Evolutionary conservation across 352 stramenopile species (phyloP).

Genomic region (Phytophthora sansomeana): DNA sequence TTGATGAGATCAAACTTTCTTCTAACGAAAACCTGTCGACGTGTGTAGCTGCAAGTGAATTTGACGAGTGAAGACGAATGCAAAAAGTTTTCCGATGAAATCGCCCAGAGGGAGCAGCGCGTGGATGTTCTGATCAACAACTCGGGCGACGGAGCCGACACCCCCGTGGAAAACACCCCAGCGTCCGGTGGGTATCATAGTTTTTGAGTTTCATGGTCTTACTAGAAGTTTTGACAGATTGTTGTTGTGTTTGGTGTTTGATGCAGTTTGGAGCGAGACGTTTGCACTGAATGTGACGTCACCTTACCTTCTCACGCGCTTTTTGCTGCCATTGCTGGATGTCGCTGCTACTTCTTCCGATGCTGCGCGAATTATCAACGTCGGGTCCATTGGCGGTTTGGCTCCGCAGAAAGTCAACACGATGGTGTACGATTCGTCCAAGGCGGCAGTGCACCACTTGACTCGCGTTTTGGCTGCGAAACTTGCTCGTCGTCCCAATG

Average conservation of each 20-base stretch:
- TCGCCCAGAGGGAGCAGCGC: slow-evolving; percentile 73
- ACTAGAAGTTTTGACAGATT: slow-evolving; percentile 10
- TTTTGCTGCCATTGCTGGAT: slow-evolving; percentile 92
- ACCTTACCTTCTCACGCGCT: slow-evolving; percentile 93
- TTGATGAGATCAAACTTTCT: too few species aligned
- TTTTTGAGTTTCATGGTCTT: background rate
- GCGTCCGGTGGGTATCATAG: slow-evolving; percentile 40
- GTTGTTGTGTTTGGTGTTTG: background rate
- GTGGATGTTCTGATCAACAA: slow-evolving; percentile 96
- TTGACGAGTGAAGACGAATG: slow-evolving; percentile 39
- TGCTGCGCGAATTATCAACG: slow-evolving; percentile 74
- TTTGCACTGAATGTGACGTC: slow-evolving; percentile 95
- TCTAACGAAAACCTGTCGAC: too few species aligned
- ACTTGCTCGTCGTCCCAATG: slow-evolving; percentile 81
- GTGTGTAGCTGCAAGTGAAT: slow-evolving; percentile 37
- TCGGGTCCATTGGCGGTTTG: slow-evolving; percentile 81
- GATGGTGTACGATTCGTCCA: slow-evolving; percentile 95
- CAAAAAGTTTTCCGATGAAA: slow-evolving; percentile 61
- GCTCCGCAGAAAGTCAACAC: slow-evolving; percentile 88
- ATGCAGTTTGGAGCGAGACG: slow-evolving; percentile 91
- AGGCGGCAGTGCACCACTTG: slow-evolving; percentile 95
- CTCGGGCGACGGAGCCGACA: slow-evolving; percentile 52
- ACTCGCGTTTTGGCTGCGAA: slow-evolving; percentile 93
- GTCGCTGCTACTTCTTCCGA: slow-evolving; percentile 52
- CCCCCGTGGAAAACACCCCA: slow-evolving; percentile 38